Percentiles rank a stretch among this genome's conserved stretches.
These are phyloP conservation scores for Didymella keratinophila DNA, from an alignment of 2,329 filamentous ascomycete genomes.

Conservation along the genomic window DNA sequence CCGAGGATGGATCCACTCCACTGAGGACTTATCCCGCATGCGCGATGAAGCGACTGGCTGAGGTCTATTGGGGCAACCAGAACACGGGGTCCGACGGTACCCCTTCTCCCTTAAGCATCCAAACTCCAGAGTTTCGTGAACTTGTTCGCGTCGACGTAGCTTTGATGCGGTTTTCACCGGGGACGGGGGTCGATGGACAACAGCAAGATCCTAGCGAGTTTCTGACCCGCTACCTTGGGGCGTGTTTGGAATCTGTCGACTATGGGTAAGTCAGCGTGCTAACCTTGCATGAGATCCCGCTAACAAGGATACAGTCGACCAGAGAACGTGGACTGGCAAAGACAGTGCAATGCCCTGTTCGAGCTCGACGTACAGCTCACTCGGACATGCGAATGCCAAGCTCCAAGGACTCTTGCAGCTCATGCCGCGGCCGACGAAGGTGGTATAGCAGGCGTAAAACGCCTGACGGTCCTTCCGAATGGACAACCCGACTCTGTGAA, in stretches of 20 bases:
- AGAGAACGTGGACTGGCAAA: not conserved
- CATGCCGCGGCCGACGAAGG: not conserved
- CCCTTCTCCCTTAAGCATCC: not conserved
- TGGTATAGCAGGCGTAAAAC: not conserved
- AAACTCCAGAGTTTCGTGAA: not conserved
- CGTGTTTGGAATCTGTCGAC: not conserved
- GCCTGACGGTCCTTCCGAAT: not conserved
- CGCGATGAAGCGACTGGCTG: not conserved
- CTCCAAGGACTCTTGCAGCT: not conserved
- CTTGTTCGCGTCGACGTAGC: not conserved
- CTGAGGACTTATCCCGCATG: not conserved
- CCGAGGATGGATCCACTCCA: not conserved
- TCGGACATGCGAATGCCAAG: not conserved
- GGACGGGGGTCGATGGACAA: no score
- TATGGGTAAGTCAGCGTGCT: not conserved
- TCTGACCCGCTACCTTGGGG: not conserved
- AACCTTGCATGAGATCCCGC: not conserved
- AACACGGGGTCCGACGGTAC: not conserved
- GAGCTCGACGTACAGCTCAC: not conserved
- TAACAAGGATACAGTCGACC: not conserved
- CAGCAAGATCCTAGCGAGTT: not conserved
- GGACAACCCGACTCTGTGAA: not conserved
- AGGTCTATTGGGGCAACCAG: not conserved
- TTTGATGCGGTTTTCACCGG: not conserved
- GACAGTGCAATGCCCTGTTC: not conserved